A percentile compares a stretch with the other conserved stretches of the same genome.
phyloP scores from a whole-genome alignment of 176 grass and related monocot genomes.

The Phyllostachys edulis region DNA sequence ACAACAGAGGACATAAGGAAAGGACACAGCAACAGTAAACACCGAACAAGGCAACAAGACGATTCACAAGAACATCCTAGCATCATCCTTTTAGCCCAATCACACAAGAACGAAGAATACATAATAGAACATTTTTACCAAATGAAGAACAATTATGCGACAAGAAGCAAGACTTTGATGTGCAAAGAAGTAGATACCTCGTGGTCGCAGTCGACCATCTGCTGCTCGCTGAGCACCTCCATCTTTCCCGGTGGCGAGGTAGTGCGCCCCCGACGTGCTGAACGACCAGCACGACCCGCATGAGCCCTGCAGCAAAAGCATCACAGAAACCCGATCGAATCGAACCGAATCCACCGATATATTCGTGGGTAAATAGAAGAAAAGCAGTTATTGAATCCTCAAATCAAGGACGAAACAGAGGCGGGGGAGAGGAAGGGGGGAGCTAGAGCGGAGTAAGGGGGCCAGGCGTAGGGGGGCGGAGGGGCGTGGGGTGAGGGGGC shows the following conservation, averaged over 20 bases:
- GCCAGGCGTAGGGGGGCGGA: too few relatives aligned
- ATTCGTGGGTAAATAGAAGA: background rate
- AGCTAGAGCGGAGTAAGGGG: too few relatives aligned
- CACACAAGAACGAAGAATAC: background rate
- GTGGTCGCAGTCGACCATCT: conserved; percentile 87
- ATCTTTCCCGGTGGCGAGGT: conserved; percentile 67
- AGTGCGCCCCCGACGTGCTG: conserved; percentile 75
- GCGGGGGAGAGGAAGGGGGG: too few relatives aligned
- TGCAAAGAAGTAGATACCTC: conserved; percentile 40
- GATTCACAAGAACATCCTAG: background rate
- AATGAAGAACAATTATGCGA: background rate
- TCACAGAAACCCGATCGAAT: background rate
- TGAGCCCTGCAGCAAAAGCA: conserved; percentile 50
- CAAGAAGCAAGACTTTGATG: background rate
- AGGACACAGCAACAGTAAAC: background rate
- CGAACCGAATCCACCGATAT: background rate
- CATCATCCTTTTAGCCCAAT: background rate
- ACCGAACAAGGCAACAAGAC: background rate
- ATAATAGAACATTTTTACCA: background rate
- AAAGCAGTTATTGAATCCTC: background rate
- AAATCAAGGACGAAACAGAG: background rate
- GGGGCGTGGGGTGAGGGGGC: too few relatives aligned
- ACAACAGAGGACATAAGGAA: background rate
- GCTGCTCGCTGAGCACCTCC: conserved; percentile 82
- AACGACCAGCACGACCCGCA: conserved; percentile 95